These are phyloP conservation scores for Raffaelea deltoideospora DNA, from an alignment of 2,329 filamentous ascomycete genomes.

Conservation along the genomic window DNA sequence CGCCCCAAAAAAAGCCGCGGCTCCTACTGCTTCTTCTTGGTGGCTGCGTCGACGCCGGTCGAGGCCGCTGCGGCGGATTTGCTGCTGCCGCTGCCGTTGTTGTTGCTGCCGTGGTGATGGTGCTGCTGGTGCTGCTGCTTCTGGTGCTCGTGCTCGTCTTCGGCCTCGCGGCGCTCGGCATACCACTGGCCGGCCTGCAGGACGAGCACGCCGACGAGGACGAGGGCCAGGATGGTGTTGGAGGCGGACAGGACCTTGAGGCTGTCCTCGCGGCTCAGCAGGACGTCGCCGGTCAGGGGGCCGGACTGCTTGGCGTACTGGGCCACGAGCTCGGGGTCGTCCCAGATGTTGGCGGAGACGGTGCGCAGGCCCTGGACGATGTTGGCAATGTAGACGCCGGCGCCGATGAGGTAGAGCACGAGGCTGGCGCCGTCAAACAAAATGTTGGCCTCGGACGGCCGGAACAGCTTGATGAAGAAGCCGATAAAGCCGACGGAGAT, in stretches of 20 bases:
- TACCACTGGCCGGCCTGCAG: conserved; percentile 97
- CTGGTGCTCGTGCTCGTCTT: conserved; percentile 57
- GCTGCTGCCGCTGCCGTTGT: neutral
- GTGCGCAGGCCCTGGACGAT: conserved; percentile 89
- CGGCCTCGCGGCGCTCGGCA: conserved; percentile 79
- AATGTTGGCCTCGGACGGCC: conserved; percentile 83
- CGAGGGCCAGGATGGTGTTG: conserved; percentile 87
- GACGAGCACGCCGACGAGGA: conserved; percentile 79
- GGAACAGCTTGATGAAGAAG: conserved; percentile 90
- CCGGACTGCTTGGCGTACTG: conserved; percentile 23
- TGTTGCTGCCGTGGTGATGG: conserved; percentile 17
- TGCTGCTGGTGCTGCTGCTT: conserved; percentile 23
- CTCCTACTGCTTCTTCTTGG: conserved; percentile 13
- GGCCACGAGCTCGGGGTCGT: conserved; percentile 19
- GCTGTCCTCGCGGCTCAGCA: conserved; percentile 73
- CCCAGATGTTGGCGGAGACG: conserved; percentile 56
- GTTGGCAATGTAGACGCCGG: conserved; percentile 89
- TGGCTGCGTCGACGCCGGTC: conserved; percentile 6
- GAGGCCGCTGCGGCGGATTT: conserved; percentile 9
- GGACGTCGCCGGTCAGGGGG: conserved; percentile 41
- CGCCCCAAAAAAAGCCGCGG: no score
- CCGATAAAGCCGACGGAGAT: conserved; percentile 76
- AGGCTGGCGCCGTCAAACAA: conserved; percentile 80
- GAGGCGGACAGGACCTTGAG: conserved; percentile 82
- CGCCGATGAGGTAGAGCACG: conserved; percentile 69